phyloP scores from a whole-genome alignment of 2,329 filamentous ascomycete genomes.

The Colletotrichum horii region DNA sequence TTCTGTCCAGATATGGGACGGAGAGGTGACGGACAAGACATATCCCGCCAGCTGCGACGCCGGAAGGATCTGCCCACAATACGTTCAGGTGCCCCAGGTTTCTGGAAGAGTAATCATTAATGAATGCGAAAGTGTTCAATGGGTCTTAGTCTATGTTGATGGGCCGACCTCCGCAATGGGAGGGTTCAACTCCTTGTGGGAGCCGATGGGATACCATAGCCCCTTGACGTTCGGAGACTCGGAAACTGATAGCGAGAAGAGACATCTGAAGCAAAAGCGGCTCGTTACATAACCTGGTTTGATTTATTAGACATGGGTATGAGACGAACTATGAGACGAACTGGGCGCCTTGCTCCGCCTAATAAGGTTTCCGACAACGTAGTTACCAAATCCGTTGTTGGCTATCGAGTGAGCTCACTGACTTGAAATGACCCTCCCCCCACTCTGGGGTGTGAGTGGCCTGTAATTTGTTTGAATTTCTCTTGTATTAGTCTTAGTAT shows the following conservation, averaged over 20 bases:
- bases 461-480: too few species aligned
- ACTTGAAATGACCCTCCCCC: neutral
- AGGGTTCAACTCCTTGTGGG: too few species aligned
- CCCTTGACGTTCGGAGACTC: neutral
- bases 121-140: neutral
- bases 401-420: neutral
- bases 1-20: too few species aligned
- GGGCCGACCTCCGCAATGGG: neutral
- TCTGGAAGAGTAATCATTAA: too few species aligned
- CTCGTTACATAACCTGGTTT: neutral
- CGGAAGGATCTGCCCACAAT: too few species aligned
- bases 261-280: neutral
- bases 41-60: too few species aligned
- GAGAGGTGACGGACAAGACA: too few species aligned
- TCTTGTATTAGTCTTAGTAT: too few species aligned
- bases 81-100: too few species aligned
- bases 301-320: neutral
- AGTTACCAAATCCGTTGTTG: neutral
- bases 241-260: neutral
- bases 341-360: neutral
- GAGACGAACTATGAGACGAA: neutral
- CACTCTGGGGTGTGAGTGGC: too few species aligned
- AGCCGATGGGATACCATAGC: neutral
- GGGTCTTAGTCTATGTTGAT: rapidly evolving
- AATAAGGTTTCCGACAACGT: neutral